phyloP scores from a whole-genome alignment of 176 grass and related monocot species.

The Oryza coarctata region DNA sequence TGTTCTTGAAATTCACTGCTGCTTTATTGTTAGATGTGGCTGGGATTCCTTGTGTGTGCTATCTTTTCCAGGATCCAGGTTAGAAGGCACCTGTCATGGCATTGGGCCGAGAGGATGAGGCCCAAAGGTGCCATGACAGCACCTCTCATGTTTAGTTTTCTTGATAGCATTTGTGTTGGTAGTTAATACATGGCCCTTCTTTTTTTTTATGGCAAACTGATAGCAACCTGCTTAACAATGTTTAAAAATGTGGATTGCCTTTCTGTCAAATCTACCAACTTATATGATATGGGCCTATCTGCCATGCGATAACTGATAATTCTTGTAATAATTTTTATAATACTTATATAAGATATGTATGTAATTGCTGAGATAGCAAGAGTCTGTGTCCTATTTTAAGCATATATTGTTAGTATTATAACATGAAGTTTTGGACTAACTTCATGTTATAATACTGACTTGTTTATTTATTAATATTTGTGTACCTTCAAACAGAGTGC shows the following conservation, averaged over 20 bases:
- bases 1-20: neutral
- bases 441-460: neutral
- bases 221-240: neutral
- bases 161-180: neutral
- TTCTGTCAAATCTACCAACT: neutral
- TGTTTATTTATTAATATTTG: conserved; percentile 20
- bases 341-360: conserved; percentile 2
- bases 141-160: neutral
- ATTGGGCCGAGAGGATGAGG: no score
- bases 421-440: neutral
- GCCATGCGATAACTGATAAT: conserved; percentile 21
- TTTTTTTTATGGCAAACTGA: neutral
- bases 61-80: neutral
- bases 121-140: no score
- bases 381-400: neutral
- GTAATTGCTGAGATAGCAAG: conserved; percentile 2
- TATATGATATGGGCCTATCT: neutral
- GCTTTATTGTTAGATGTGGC: neutral
- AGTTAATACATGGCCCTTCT: neutral
- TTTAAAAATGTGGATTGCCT: neutral
- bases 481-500: conserved; percentile 2
- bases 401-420: conserved; percentile 5
- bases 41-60: neutral
- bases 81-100: neutral
- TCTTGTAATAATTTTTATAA: conserved; percentile 10